A percentile compares a stretch with the other conserved stretches of the same genome.
These are phyloP conservation scores for Emericellopsis terricola DNA, from an alignment of 495 filamentous ascomycete species.

Conservation along the genomic window DNA sequence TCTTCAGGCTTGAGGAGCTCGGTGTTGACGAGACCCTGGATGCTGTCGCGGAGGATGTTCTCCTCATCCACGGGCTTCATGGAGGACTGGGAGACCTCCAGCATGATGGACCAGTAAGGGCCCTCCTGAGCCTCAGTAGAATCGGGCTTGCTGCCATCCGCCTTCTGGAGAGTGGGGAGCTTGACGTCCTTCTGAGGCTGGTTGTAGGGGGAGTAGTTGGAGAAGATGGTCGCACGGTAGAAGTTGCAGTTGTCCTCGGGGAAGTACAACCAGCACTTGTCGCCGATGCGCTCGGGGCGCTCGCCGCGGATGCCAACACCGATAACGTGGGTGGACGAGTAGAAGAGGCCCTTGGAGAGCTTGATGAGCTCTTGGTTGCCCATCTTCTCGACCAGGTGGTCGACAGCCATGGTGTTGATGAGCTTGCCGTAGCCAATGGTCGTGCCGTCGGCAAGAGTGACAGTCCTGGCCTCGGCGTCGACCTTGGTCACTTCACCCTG, in stretches of 20 bases:
- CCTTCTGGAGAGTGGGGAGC: constrained; percentile 72
- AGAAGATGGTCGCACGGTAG: constrained; percentile 99
- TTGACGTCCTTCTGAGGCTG: constrained; percentile 69
- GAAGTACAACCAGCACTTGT: constrained; percentile 99
- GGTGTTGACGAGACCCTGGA: constrained; percentile 93
- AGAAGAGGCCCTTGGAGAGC: constrained; percentile 85
- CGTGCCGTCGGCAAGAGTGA: constrained; percentile 68
- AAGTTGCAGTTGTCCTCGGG: constrained; percentile 98
- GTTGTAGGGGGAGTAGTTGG: constrained; percentile 99
- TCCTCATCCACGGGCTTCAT: constrained; percentile 83
- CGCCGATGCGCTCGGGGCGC: constrained; percentile 90
- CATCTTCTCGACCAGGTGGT: constrained; percentile 75
- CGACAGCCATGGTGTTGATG: constrained; percentile 90
- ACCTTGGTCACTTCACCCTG: constrained; percentile 72
- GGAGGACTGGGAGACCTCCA: constrained; percentile 90
- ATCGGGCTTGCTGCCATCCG: constrained; percentile 61
- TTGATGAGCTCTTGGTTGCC: constrained; percentile 64
- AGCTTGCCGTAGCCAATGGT: constrained; percentile 87
- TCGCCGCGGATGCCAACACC: constrained; percentile 85
- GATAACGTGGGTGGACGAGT: constrained; percentile 93
- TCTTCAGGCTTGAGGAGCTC: constrained; percentile 79
- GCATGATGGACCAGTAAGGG: constrained; percentile 99
- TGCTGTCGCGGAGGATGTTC: constrained; percentile 72
- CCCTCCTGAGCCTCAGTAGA: constrained; percentile 55
- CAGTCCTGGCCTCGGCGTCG: constrained; percentile 65